phyloP scores from a whole-genome alignment of 1,139 yeast species.

The Arxiozyma heterogenica region DNA sequence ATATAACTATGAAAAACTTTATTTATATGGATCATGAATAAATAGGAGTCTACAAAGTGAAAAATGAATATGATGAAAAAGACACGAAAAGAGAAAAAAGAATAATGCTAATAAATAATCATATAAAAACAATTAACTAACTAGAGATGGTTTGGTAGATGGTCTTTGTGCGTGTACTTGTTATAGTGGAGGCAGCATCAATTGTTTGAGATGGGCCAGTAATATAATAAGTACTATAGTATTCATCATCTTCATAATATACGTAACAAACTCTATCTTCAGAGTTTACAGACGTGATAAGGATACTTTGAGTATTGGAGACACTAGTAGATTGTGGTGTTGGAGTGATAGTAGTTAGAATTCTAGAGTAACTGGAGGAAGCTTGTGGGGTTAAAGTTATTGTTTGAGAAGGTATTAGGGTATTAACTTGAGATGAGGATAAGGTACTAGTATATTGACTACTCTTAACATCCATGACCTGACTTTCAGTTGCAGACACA shows the following conservation, averaged over 20 bases:
- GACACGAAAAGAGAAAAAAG: no score
- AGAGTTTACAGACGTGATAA: conserved; percentile 7
- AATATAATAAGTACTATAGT: conserved; percentile 26
- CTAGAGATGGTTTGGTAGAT: conserved; percentile 6
- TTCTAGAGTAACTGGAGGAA: not conserved
- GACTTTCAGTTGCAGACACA: not conserved
- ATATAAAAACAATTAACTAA: not conserved
- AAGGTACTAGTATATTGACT: not conserved
- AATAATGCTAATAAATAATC: no score
- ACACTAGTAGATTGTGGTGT: conserved; percentile 7
- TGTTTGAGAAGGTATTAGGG: not conserved
- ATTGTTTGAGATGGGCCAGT: conserved; percentile 25
- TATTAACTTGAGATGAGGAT: conserved; percentile 3
- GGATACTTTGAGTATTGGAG: conserved; percentile 5
- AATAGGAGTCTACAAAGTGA: no score
- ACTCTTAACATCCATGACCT: conserved; percentile 2
- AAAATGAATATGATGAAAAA: no score
- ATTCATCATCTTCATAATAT: conserved; percentile 19
- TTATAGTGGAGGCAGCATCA: conserved; percentile 29
- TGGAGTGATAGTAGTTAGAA: conserved; percentile 4
- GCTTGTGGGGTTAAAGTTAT: not conserved
- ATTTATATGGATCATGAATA: no score
- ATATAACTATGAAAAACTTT: no score
- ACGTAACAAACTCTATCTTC: conserved; percentile 20
- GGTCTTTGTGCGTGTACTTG: conserved; percentile 20